These are phyloP conservation scores for Ilyonectria mors-panacis DNA, from an alignment of 2,329 filamentous ascomycete genomes.

Conservation along the genomic window DNA sequence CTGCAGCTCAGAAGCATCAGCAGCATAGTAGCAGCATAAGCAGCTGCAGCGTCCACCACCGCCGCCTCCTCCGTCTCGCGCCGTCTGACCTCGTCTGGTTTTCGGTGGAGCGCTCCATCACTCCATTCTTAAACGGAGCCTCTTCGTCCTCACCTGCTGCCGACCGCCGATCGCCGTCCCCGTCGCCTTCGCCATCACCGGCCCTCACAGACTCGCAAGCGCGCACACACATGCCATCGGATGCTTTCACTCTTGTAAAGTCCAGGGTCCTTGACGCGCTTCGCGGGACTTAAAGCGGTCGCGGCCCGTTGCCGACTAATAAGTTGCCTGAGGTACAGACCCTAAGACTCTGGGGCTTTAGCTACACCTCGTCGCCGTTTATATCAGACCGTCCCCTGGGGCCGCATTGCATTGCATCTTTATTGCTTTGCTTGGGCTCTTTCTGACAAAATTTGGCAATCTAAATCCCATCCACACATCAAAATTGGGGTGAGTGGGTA, in stretches of 20 bases:
- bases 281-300: slow-evolving; percentile 1
- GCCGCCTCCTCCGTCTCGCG: slow-evolving; percentile 28
- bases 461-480: background rate
- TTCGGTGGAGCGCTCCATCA: slow-evolving; percentile 24
- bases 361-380: slow-evolving; percentile 15
- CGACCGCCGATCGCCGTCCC: slow-evolving; percentile 39
- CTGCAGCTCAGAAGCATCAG: slow-evolving; percentile 21
- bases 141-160: slow-evolving; percentile 33
- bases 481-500: slow-evolving; percentile 16
- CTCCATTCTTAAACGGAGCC: slow-evolving; percentile 31
- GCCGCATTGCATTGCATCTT: slow-evolving; percentile 27
- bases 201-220: slow-evolving; percentile 23
- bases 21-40: slow-evolving; percentile 29
- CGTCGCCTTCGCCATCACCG: slow-evolving; percentile 36
- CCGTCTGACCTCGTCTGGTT: slow-evolving; percentile 25
- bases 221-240: slow-evolving; percentile 17
- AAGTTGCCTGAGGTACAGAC: slow-evolving; percentile 13
- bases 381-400: slow-evolving; percentile 20
- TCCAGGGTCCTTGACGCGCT: slow-evolving; percentile 20
- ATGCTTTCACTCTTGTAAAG: background rate
- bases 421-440: slow-evolving; percentile 1
- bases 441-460: slow-evolving; percentile 2
- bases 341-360: background rate
- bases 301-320: slow-evolving; percentile 1
- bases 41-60: slow-evolving; percentile 2